A percentile compares a stretch with the other conserved stretches of the same genome.
Evolutionary conservation across 192 early-diverging fungal genomes (phyloP).

Genomic region (Gonapodya sp.): DNA sequence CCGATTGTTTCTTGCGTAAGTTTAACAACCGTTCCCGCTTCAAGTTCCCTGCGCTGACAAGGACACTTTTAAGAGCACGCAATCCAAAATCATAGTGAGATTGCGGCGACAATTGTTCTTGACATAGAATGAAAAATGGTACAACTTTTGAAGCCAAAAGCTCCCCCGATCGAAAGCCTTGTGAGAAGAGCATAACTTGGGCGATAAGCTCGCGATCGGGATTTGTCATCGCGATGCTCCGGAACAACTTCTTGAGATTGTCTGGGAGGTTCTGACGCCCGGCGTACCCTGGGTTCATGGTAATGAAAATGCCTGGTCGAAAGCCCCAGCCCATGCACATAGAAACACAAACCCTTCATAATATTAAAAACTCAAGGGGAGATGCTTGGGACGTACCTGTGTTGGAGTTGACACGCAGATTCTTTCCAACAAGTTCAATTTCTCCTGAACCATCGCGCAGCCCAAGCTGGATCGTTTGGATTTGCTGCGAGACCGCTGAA

Average conservation of each 20-base stretch:
- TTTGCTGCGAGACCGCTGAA: constrained; percentile 98
- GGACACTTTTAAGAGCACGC: constrained; percentile 94
- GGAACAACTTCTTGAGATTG: constrained; percentile 98
- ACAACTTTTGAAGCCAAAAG: constrained; percentile 88
- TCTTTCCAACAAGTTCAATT: constrained; percentile 89
- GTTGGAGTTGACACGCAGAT: constrained; percentile 70
- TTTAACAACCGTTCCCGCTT: constrained; percentile 70
- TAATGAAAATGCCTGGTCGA: constrained; percentile 67
- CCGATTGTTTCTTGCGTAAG: constrained; percentile 33
- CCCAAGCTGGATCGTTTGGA: constrained; percentile 97
- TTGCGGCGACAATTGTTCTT: constrained; percentile 89
- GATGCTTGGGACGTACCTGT: constrained; percentile 48
- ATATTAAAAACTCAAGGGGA: constrained; percentile 16
- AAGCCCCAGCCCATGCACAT: too few species aligned
- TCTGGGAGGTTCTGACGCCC: constrained; percentile 97
- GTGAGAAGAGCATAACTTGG: constrained; percentile 99
- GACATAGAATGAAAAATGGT: constrained; percentile 91
- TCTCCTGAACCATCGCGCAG: constrained; percentile 54
- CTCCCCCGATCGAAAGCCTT: constrained; percentile 97
- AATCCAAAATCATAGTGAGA: constrained; percentile 99
- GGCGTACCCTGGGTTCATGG: constrained; percentile 99
- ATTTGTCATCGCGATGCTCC: constrained; percentile 97
- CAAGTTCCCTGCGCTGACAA: constrained; percentile 98
- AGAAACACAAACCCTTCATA: not conserved
- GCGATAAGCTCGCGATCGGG: constrained; percentile 97